phyloP scores from a whole-genome alignment of 2,329 filamentous ascomycete species.

The Geoglossum cookeanum region DNA sequence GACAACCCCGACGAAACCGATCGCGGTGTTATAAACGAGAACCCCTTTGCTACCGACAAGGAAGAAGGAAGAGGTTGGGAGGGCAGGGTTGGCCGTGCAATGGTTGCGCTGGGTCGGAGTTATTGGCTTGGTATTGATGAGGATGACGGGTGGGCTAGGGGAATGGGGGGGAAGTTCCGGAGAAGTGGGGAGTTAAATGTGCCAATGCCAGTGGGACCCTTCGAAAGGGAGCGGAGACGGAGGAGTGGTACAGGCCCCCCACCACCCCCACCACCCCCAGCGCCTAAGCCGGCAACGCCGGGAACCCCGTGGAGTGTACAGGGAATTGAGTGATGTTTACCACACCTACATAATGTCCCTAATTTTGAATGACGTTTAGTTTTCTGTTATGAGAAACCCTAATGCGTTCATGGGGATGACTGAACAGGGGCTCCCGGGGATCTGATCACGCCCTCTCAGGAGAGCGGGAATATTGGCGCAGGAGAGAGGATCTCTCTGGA shows the following conservation, averaged over 20 bases:
- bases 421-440: too few species aligned
- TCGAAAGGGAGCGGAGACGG: slow-evolving; percentile 39
- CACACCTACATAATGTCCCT: background rate
- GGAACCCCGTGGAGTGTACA: background rate
- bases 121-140: slow-evolving; percentile 61
- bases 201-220: slow-evolving; percentile 23
- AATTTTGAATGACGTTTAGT: background rate
- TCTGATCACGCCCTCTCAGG: too few species aligned
- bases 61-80: slow-evolving; percentile 64
- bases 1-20: slow-evolving; percentile 26
- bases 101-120: slow-evolving; percentile 52
- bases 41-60: slow-evolving; percentile 49
- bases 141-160: slow-evolving; percentile 49
- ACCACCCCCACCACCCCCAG: slow-evolving; percentile 15
- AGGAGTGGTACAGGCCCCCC: slow-evolving; percentile 39
- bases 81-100: slow-evolving; percentile 57
- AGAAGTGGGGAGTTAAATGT: slow-evolving; percentile 19
- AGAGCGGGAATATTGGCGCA: too few species aligned
- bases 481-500: too few species aligned
- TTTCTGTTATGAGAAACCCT: background rate
- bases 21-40: slow-evolving; percentile 21
- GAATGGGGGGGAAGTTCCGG: slow-evolving; percentile 41
- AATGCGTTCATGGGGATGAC: background rate
- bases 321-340: background rate
- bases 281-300: background rate